phyloP scores from a whole-genome alignment of 164 flowering plant genomes.

The Stephania cephalantha region DNA sequence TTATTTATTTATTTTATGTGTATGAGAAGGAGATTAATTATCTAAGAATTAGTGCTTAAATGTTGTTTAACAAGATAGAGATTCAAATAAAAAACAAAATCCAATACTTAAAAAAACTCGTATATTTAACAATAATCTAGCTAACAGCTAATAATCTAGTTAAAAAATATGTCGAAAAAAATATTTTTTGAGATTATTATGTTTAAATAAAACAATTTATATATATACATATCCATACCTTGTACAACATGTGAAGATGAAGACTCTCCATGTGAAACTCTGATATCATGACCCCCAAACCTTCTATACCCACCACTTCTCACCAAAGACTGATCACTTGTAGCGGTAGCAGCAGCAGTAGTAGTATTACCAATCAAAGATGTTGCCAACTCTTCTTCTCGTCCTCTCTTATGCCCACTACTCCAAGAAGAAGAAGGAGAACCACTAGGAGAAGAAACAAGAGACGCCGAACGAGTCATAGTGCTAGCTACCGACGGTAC shows the following conservation, averaged over 20 bases:
- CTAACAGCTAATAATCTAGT: too few species aligned
- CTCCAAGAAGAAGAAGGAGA: conserved; percentile 11
- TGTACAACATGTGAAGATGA: conserved; percentile 22
- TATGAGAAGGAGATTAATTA: too few species aligned
- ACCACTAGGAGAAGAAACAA: conserved; percentile 8
- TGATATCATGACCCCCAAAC: conserved; percentile 16
- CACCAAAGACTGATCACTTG: conserved; percentile 17
- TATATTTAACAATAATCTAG: too few species aligned
- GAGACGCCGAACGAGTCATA: conserved; percentile 6
- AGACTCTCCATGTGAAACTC: conserved; percentile 18
- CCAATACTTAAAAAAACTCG: too few species aligned
- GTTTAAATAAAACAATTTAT: neutral
- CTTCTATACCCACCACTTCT: conserved; percentile 18
- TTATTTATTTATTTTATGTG: too few species aligned
- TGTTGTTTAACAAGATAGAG: too few species aligned
- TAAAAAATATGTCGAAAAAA: too few species aligned
- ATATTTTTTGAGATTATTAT: too few species aligned
- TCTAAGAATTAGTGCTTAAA: too few species aligned
- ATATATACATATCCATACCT: conserved; percentile 6
- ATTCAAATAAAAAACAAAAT: too few species aligned
- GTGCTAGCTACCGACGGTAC: too few species aligned
- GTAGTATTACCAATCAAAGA: neutral
- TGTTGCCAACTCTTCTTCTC: conserved; percentile 21
- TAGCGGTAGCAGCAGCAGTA: conserved; percentile 8
- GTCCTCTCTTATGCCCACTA: conserved; percentile 37